Evolutionary conservation across 202 grass and related monocot genomes (phyloP).

Genomic region (Cymbopogon flexuosus): DNA sequence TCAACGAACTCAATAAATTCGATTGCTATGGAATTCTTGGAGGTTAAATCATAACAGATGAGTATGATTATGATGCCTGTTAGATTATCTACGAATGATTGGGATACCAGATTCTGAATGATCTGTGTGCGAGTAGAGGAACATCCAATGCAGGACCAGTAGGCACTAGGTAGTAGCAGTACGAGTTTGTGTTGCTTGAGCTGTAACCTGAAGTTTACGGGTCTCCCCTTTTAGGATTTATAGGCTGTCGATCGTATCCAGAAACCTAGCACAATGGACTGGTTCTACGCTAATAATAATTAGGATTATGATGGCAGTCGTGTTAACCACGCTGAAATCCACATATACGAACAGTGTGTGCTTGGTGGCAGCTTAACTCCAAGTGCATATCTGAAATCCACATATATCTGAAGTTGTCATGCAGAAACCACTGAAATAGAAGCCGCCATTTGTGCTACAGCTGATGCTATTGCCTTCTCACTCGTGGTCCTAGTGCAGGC

Average conservation of each 20-base stretch:
- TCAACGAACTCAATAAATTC: neutral
- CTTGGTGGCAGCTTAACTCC: neutral
- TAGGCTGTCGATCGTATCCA: too few relatives aligned
- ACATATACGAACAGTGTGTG: neutral
- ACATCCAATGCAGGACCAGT: too few relatives aligned
- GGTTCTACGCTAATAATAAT: neutral
- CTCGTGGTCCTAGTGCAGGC: neutral
- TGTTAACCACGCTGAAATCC: neutral
- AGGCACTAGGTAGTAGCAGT: too few relatives aligned
- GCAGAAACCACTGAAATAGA: neutral
- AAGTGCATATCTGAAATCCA: neutral
- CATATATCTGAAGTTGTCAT: neutral
- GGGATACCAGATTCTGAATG: neutral
- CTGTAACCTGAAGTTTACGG: too few relatives aligned
- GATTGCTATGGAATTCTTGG: neutral
- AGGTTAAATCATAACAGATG: neutral
- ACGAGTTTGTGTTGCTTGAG: too few relatives aligned
- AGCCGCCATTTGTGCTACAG: neutral
- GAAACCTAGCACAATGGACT: too few relatives aligned
- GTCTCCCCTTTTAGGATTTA: too few relatives aligned
- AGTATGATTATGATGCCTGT: neutral
- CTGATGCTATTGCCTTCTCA: neutral
- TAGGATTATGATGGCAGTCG: neutral
- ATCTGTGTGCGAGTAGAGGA: too few relatives aligned
- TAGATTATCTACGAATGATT: neutral